phyloP scores from a whole-genome alignment of 768 basidiomycete species.

The Xerocomellus intermedius region DNA sequence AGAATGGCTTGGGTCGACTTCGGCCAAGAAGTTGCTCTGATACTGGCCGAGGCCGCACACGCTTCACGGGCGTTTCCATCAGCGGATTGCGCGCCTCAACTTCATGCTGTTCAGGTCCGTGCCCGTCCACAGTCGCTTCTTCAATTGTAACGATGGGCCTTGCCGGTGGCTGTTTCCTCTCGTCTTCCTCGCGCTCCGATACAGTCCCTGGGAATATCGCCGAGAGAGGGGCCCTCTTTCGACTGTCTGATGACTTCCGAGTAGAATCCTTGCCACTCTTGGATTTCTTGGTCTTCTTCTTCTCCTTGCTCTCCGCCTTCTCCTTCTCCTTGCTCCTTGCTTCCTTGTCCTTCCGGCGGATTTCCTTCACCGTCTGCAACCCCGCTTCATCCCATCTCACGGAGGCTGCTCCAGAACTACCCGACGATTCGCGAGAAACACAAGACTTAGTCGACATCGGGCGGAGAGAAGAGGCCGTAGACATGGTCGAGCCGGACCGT shows the following conservation, averaged over 20 bases:
- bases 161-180: not conserved
- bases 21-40: conserved; percentile 61
- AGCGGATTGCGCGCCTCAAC: not conserved
- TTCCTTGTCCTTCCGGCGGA: conserved; percentile 40
- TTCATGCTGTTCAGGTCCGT: conserved; percentile 21
- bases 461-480: conserved; percentile 44
- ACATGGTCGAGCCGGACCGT: conserved; percentile 40
- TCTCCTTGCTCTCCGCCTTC: conserved; percentile 33
- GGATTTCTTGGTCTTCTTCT: conserved; percentile 31
- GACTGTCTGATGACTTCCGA: conserved; percentile 47
- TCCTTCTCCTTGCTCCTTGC: conserved; percentile 35
- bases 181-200: conserved; percentile 19
- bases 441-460: conserved; percentile 45
- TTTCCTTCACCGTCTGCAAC: conserved; percentile 48
- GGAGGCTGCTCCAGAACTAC: conserved; percentile 42
- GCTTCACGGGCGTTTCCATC: conserved; percentile 37
- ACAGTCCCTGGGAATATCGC: conserved; percentile 56
- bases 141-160: conserved; percentile 43
- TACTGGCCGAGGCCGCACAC: conserved; percentile 51
- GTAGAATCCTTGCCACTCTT: conserved; percentile 36
- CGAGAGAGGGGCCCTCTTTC: conserved; percentile 51
- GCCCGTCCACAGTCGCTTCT: conserved; percentile 54
- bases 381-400: conserved; percentile 54
- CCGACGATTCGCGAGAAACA: conserved; percentile 38
- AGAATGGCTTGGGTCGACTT: conserved; percentile 48